phyloP scores from a whole-genome alignment of 176 grass and related monocot species.

The Urochloa ruziziensis region DNA sequence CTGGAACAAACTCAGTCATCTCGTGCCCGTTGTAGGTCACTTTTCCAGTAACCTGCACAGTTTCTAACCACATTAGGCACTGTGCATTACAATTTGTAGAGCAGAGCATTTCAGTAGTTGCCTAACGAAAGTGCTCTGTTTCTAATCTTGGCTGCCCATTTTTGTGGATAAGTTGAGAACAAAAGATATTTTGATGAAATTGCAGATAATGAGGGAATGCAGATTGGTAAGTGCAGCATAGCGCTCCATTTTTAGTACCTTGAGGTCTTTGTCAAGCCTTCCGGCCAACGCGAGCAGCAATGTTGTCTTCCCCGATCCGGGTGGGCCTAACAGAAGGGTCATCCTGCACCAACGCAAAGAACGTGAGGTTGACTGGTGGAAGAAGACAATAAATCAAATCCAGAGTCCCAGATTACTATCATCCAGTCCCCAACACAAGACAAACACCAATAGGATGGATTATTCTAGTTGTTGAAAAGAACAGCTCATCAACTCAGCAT shows the following conservation, averaged over 20 bases:
- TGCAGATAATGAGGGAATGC: not conserved
- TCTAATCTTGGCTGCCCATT: not conserved
- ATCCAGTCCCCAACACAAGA: not conserved
- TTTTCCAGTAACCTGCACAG: conserved; percentile 52
- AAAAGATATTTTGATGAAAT: not conserved
- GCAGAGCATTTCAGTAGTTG: not conserved
- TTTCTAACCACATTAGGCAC: not conserved
- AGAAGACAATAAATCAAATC: not conserved
- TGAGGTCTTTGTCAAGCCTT: conserved; percentile 69
- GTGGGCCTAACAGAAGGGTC: conserved; percentile 87
- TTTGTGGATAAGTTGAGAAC: not conserved
- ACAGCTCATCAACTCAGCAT: not conserved
- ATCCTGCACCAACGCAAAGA: conserved; percentile 55
- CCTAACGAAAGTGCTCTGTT: not conserved
- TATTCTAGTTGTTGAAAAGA: not conserved
- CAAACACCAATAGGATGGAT: not conserved
- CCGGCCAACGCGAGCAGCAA: conserved; percentile 80
- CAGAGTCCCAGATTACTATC: not conserved
- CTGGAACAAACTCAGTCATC: conserved; percentile 80
- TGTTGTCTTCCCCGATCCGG: conserved; percentile 89
- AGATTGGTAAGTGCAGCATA: not conserved
- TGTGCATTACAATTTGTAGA: not conserved
- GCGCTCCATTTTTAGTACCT: conserved; percentile 33
- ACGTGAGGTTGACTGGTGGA: conserved; percentile 4
- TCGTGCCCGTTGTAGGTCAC: conserved; percentile 86